Percentiles rank a stretch among this genome's conserved stretches.
These are phyloP conservation scores for Brettanomyces anomalus DNA, from an alignment of 805 yeast species.

Conservation along the genomic window DNA sequence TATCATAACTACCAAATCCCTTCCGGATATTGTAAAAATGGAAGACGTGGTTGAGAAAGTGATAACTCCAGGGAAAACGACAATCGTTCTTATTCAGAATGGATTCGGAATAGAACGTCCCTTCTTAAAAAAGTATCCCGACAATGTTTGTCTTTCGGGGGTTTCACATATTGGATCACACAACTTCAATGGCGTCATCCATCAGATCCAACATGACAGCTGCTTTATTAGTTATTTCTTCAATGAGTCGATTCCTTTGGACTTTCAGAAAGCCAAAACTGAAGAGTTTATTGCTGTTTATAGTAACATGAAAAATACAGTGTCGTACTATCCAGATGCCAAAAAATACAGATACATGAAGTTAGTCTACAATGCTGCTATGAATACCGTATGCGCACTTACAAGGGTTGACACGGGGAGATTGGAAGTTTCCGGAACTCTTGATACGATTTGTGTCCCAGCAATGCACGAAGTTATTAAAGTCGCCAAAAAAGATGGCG, in stretches of 20 bases:
- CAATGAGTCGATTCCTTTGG: constrained; percentile 26
- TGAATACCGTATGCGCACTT: constrained; percentile 44
- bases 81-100: constrained; percentile 30
- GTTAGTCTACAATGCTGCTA: constrained; percentile 58
- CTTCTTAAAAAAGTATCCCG: constrained; percentile 19
- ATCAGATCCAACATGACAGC: constrained; percentile 39
- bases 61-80: constrained; percentile 26
- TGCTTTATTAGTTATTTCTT: constrained; percentile 45
- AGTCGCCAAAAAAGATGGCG: constrained; percentile 65
- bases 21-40: constrained; percentile 51
- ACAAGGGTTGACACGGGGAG: constrained; percentile 31
- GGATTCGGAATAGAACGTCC: constrained; percentile 31
- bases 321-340: constrained; percentile 34
- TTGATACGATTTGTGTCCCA: constrained; percentile 22
- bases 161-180: constrained; percentile 30
- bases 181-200: constrained; percentile 34
- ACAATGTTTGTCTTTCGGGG: constrained; percentile 28
- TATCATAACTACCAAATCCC: constrained; percentile 41
- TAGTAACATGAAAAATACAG: constrained; percentile 32
- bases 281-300: constrained; percentile 38
- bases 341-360: constrained; percentile 54
- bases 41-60: constrained; percentile 25
- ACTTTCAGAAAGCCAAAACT: constrained; percentile 27
- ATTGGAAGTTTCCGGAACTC: constrained; percentile 18
- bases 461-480: constrained; percentile 33